Base-by-base conservation (phyloP, 768 basidiomycete genomes). In the Termitomyces eurrhizus region DNA sequence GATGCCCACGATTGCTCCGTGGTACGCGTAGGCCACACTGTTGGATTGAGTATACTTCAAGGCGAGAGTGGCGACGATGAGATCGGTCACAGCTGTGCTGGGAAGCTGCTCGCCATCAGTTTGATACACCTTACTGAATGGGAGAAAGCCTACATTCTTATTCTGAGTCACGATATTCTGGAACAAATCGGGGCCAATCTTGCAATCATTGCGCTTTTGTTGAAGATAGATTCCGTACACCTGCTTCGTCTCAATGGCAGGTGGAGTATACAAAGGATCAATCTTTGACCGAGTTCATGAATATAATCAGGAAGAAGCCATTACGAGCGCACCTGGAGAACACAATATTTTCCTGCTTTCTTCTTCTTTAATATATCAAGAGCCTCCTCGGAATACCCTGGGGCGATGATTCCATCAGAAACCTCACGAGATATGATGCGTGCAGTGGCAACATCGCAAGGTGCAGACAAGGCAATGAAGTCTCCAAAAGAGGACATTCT, bases 401-500 rank as follows among this genome's bases (percentile, higher is more conserved):
- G 96, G 2, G 97, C 96, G 59, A 99, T 94, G 66, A 99, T 91
- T 36, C 97, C 97, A 71, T 99, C 97, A 0, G 97, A 98, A 11
- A 99, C 97, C 71, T 99, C 97, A 18, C 97, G 85, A n/a, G 94
- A 95, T 70, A 99, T 97, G 72, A 99, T 95, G 64, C 87, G 88
- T 46, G 97, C 97, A 9, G 97, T 98, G 1, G 93, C 89, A 41
- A 95, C 78, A 71, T 99, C 97, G 76, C 95, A 97, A 21, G 88
- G 85, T 32, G 90, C 88, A 18, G 95, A 97, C 12, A 99, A 82
- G 0, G 95, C 97, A 67, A 99, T 95, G 72, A 98, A 99, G 77
- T 99, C 97, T 5, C 97, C 97, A 72, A 98, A 99, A 2, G 96
- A 98, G 1, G 96, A 98, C 97, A 99, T 99, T 57, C 97, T 88